Base-by-base conservation (phyloP, 768 basidiomycete genomes). In the Collybia mongolica region DNA sequence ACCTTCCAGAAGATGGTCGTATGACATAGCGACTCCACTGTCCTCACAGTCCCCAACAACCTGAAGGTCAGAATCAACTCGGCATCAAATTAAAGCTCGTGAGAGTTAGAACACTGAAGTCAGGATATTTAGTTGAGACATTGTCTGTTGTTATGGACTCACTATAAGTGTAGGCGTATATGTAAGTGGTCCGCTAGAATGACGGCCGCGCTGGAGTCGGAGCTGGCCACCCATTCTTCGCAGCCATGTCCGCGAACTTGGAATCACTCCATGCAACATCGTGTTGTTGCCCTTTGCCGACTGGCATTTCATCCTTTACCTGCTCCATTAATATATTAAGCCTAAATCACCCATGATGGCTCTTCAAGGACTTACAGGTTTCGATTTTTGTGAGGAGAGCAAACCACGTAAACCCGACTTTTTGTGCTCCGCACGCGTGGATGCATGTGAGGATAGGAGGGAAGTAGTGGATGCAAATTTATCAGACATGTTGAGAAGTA, bases 151-250 rank as follows among this genome's bases (percentile, higher is more conserved):
- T 9, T 14, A 32, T 14, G 14, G 9, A 32, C 32, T 14, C 11
- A 32, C 14, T 9, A 9, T 12, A 32, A 9, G 11, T 14, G 11
- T 32, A 5, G 26, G 26, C 11, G 14, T 32, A 9, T 9, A 32
- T 32, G 32, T 14, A 32, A 3, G 4, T 32, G 5, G 9, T 5
- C 42, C n/a, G 47, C 18, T 35, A 41, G 37, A 61, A 55, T 28
- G 57, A 40, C 35, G 60, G 55, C n/a, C 53, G 58, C 22, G 55
- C 54, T n/a, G 64, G 55, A 3, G 62, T 62, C 8, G 58, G 56
- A 7, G 62, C 44, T 14, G 53, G 53, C 64, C 64, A 63, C n/a
- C 62, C 60, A 22, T 57, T 51, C 29, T 49, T 59, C 48, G 47
- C 24, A 9, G 59, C 53, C 29, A 48, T 44, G 28, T 56, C 35